Base-by-base conservation (phyloP, 139 green algal genomes). In the Edaphochlamys debaryana region DNA sequence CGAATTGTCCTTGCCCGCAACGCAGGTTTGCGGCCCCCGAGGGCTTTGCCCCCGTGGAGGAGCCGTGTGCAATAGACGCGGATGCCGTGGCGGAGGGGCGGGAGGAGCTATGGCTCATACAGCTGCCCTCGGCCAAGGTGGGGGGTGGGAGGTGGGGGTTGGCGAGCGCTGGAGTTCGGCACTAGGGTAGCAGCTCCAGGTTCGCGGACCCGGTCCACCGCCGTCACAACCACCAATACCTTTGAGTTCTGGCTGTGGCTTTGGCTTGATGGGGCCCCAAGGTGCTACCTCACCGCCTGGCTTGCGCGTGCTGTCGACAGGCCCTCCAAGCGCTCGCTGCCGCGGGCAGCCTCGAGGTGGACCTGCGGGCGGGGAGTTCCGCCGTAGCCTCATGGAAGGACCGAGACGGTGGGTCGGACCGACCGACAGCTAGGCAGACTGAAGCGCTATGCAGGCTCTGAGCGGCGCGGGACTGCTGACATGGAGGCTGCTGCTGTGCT, bases 61-160 rank as follows among this genome's bases (percentile, higher is more conserved):
- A 48, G 29, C 29, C 38, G 3, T 73, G 54, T 22, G 25, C 60
- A 7, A 23, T 82, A 2, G 69, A 87, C 50, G 36, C 67, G 22
- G 34, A 19, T 27, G 82, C 42, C 27, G 45, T 83, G 19, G 66
- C 50, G 15, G 48, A 36, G 27, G 82, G 82, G 22, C 54, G 27
- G 22, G 38, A 79, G 40, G 82, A 87, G 82, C 64, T 87, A 13
- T 87, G 82, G 82, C 66, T 87, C 19, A 77, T 87, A 23, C 82
- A 87, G 72, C 38, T 87, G 37, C 82, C 82, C 25, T 64, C 27
- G 40, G 30, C 7, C 9, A 56, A 67, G 37, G 78, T 84, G 15
- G 58, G 78, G 32, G 17, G 4, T 23, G 3, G 25, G 25, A 54
- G 37, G 3, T 41, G 36, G 2, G 32, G 23, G 32, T 4, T 56